Conservation (phyloP, 2,329 filamentous ascomycete species). For the Apiospora saccharicola region DNA sequence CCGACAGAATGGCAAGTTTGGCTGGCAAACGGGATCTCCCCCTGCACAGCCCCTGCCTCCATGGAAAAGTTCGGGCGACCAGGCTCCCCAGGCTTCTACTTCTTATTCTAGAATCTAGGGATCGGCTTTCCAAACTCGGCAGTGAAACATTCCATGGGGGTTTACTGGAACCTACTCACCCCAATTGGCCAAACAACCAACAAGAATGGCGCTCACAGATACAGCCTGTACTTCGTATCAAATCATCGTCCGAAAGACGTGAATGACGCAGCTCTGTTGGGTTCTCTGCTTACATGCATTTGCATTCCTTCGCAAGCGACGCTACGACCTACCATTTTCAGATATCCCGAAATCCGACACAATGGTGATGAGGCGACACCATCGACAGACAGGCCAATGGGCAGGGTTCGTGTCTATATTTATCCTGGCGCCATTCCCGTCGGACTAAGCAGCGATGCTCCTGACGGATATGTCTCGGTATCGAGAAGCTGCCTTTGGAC, state of each 20-base stretch:
- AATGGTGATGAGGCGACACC: neutral
- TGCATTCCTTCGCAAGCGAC: slow-evolving; percentile 4
- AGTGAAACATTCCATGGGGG: neutral
- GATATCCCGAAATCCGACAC: neutral
- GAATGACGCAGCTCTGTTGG: neutral
- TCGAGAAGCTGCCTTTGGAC: neutral
- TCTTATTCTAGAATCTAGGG: neutral
- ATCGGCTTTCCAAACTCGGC: slow-evolving; percentile 1
- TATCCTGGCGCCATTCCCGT: neutral
- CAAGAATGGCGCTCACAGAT: neutral
- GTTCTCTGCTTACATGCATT: neutral
- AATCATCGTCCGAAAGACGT: neutral
- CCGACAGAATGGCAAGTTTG: neutral
- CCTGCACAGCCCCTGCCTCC: neutral
- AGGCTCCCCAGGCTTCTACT: neutral
- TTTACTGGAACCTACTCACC: neutral
- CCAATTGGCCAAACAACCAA: neutral
- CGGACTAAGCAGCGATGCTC: neutral
- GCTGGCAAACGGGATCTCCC: neutral
- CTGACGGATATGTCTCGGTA: neutral
- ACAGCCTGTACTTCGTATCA: neutral
- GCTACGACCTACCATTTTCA: slow-evolving; percentile 4
- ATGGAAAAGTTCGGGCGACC: neutral
- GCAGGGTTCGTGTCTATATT: neutral
- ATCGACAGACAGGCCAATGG: neutral